These are phyloP conservation scores for Phialemonium atrogriseum DNA, from an alignment of 2,329 filamentous ascomycete genomes.

Conservation along the genomic window DNA sequence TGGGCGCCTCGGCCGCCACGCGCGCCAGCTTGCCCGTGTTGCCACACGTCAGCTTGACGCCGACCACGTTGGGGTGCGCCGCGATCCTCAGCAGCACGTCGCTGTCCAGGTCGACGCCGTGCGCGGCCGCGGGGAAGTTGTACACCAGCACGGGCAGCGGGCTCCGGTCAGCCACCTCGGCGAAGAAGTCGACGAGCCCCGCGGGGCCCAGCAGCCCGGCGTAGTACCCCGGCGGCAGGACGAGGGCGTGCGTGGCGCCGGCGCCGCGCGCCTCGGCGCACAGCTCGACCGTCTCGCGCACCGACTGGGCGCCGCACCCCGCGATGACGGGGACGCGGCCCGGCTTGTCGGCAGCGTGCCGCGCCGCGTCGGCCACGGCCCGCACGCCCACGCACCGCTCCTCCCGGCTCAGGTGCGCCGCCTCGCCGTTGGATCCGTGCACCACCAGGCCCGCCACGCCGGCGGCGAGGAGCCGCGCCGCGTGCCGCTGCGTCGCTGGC, in stretches of 20 bases:
- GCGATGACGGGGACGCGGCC: slow-evolving; percentile 54
- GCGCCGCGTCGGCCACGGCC: slow-evolving; percentile 25
- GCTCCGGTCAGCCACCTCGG: slow-evolving; percentile 40
- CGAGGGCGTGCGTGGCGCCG: slow-evolving; percentile 59
- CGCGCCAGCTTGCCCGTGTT: slow-evolving; percentile 52
- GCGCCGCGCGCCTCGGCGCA: slow-evolving; percentile 53
- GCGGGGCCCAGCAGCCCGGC: slow-evolving; percentile 46
- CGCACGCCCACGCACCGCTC: slow-evolving; percentile 50
- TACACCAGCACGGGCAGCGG: slow-evolving; percentile 45
- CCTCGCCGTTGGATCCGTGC: slow-evolving; percentile 60
- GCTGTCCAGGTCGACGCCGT: slow-evolving; percentile 42
- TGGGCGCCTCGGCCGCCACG: slow-evolving; percentile 32
- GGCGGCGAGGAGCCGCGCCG: slow-evolving; percentile 47
- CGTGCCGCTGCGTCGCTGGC: slow-evolving; percentile 37
- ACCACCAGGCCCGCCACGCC: slow-evolving; percentile 54
- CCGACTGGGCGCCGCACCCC: slow-evolving; percentile 58
- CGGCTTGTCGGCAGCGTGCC: slow-evolving; percentile 29
- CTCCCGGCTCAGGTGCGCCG: slow-evolving; percentile 52
- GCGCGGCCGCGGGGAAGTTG: slow-evolving; percentile 45
- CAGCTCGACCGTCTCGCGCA: slow-evolving; percentile 55
- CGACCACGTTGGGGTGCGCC: slow-evolving; percentile 43
- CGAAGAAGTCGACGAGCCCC: slow-evolving; percentile 51
- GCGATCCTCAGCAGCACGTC: slow-evolving; percentile 39
- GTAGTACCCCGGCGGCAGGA: slow-evolving; percentile 63
- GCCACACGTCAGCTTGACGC: slow-evolving; percentile 46